Evolutionary conservation across 768 basidiomycete genomes (phyloP), one percentile per base, ranked within the genome.

Genomic region (Leucocoprinus sp.): DNA sequence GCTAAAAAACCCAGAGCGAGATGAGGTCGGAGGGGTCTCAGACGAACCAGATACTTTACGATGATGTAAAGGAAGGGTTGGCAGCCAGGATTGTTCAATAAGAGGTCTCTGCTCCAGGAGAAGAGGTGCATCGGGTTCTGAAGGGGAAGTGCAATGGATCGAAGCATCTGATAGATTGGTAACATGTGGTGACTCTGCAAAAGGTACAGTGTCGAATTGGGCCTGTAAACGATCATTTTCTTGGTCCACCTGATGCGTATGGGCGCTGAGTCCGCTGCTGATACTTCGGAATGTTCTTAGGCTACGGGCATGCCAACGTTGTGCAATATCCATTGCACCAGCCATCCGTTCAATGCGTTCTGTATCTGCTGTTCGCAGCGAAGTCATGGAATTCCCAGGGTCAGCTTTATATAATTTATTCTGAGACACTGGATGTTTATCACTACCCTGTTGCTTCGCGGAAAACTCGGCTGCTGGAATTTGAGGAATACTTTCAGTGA

Each of bases 301-400:
- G 29, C 59, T 65, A 28, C 59, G 53, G 41, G 65, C 62, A 44
- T 64, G 60, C 26, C 63, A 53, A 28, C 74, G 66, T 62, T 86
- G 81, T 27, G 80, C 72, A 35, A 90, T 80, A 61, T 85, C 81
- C 72, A 87, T 78, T 28, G 64, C 71, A 21, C 70, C 76, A 2
- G 74, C 82, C 55, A 87, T 71, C 45, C 69, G 65, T 54, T 87
- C 86, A 45, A 84, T 74, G 7, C 69, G 72, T 41, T 76, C 82
- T 23, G 85, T 80, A 57, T 87, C 75, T 6, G 83, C 77, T 9
- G 87, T 87, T 38, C 65, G 58, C 57, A 76, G 49, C 55, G 85
- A 71, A 58, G 78, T 63, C 72, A 68, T 52, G 59, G 84, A 71
- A 54, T 71, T 71, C 36, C 67, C 69, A 52, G 71, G 67, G 12